Conservation (phyloP, 805 yeast species). For the Candida insectalens region DNA sequence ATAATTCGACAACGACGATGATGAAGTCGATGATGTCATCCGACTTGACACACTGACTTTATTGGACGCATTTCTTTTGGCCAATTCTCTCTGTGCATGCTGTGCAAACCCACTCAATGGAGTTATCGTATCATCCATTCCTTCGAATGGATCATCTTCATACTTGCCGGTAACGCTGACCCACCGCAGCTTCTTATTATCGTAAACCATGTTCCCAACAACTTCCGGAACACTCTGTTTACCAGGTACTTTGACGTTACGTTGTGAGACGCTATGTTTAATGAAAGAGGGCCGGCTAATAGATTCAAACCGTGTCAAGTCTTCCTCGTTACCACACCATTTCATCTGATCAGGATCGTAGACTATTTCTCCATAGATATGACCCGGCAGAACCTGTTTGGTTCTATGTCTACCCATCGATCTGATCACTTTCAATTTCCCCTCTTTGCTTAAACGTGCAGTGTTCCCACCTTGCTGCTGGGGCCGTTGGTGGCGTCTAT, state of each 20-base stretch:
- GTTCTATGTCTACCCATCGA: slow-evolving; percentile 18
- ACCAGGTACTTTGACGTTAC: neutral
- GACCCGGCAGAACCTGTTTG: slow-evolving; percentile 20
- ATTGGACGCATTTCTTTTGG: too few relatives aligned
- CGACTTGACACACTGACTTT: neutral
- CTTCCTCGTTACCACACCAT: slow-evolving; percentile 65
- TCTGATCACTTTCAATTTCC: slow-evolving; percentile 21
- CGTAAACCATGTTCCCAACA: slow-evolving; percentile 51
- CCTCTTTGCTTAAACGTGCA: slow-evolving; percentile 20
- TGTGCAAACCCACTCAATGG: neutral
- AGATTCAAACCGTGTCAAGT: slow-evolving; percentile 40
- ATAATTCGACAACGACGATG: slow-evolving; percentile 2
- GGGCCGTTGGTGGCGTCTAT: slow-evolving; percentile 4
- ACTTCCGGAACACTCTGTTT: slow-evolving; percentile 20
- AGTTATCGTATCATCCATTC: slow-evolving; percentile 32
- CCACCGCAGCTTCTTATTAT: slow-evolving; percentile 49
- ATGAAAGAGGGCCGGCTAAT: slow-evolving; percentile 30
- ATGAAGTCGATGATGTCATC: slow-evolving; percentile 3
- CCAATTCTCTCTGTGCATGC: neutral
- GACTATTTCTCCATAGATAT: slow-evolving; percentile 33
- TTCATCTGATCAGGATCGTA: slow-evolving; percentile 40
- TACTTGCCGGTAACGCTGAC: slow-evolving; percentile 35
- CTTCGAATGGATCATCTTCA: slow-evolving; percentile 38
- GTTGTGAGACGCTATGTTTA: slow-evolving; percentile 4
- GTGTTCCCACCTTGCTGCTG: slow-evolving; percentile 3